These are phyloP conservation scores for Bothriochloa decipiens DNA, from an alignment of 176 grass and related monocot species.

Conservation along the genomic window DNA sequence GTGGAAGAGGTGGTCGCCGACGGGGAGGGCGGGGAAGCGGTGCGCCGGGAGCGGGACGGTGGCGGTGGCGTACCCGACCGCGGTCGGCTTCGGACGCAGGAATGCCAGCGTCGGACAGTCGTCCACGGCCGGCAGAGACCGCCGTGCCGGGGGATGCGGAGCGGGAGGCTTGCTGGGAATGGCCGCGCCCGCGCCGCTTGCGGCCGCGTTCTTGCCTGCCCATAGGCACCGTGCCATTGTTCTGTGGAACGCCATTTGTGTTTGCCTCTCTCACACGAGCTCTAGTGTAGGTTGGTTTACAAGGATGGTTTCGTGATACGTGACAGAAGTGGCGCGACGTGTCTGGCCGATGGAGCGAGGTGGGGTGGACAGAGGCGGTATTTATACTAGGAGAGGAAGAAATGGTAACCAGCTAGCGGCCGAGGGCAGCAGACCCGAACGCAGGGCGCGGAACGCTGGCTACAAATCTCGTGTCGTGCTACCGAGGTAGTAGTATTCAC, in stretches of 20 bases:
- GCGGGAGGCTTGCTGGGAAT: slow-evolving; percentile 9
- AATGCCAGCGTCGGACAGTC: slow-evolving; percentile 52
- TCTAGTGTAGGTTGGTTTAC: background rate
- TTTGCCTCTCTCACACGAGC: background rate
- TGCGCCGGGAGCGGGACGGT: slow-evolving; percentile 56
- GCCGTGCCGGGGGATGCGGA: background rate
- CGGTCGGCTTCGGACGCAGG: slow-evolving; percentile 29
- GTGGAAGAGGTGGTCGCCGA: slow-evolving; percentile 60
- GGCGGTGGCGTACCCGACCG: slow-evolving; percentile 35
- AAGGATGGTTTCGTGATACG: slow-evolving; percentile 21
- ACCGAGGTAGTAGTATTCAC: no score
- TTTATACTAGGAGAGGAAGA: slow-evolving; percentile 48
- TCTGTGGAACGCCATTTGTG: slow-evolving; percentile 66
- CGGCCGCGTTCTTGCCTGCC: slow-evolving; percentile 36
- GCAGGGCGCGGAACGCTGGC: background rate
- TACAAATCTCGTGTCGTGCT: no score
- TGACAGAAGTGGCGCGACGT: background rate
- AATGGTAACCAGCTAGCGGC: background rate
- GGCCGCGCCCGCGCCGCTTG: background rate
- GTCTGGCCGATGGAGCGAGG: slow-evolving; percentile 8
- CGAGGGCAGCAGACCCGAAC: no score
- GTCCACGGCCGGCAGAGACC: slow-evolving; percentile 43
- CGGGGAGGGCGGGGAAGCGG: slow-evolving; percentile 72
- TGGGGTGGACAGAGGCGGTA: slow-evolving; percentile 13
- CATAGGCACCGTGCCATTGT: slow-evolving; percentile 52